Evolutionary conservation across 2,329 filamentous ascomycete species (phyloP).

Genomic region (Colletotrichum sidae): DNA sequence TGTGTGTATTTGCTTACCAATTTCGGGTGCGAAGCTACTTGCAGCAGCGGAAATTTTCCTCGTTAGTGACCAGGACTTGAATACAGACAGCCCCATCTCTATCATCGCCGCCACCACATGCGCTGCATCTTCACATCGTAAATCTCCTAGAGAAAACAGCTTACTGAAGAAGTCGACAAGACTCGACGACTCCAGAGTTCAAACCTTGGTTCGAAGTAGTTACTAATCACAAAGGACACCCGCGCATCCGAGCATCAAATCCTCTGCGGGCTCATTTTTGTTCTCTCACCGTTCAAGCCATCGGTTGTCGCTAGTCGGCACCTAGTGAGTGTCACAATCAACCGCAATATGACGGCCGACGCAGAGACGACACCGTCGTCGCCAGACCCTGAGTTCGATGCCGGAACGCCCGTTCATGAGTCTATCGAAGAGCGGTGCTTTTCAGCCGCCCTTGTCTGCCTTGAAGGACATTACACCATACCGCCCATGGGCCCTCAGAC

Average conservation of each 20-base stretch:
- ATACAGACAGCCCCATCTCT: slow-evolving; percentile 2
- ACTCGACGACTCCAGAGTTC: too few species aligned
- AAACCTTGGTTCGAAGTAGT: too few species aligned
- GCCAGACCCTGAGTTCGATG: slow-evolving; percentile 32
- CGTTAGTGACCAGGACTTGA: slow-evolving; percentile 2
- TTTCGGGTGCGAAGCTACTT: slow-evolving; percentile 31
- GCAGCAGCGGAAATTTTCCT: slow-evolving; percentile 35
- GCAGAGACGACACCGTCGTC: slow-evolving; percentile 30
- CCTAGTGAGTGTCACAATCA: not conserved
- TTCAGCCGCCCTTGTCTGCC: slow-evolving; percentile 68
- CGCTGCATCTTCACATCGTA: slow-evolving; percentile 9
- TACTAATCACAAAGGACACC: too few species aligned
- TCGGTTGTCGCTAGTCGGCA: not conserved
- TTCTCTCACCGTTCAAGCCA: too few species aligned
- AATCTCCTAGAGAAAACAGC: slow-evolving; percentile 11
- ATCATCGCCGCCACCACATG: slow-evolving; percentile 22
- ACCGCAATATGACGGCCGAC: slow-evolving; percentile 34
- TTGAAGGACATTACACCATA: slow-evolving; percentile 71
- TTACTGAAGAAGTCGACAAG: too few species aligned
- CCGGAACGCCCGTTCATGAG: slow-evolving; percentile 50
- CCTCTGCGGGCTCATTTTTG: too few species aligned
- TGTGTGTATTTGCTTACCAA: slow-evolving; percentile 37
- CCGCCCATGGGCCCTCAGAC: slow-evolving; percentile 69
- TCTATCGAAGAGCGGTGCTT: slow-evolving; percentile 75
- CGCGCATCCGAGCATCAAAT: too few species aligned